Evolutionary conservation across 768 basidiomycete species (phyloP), one percentile per base, ranked within the genome.

Genomic region (Leccinum barrowsii): DNA sequence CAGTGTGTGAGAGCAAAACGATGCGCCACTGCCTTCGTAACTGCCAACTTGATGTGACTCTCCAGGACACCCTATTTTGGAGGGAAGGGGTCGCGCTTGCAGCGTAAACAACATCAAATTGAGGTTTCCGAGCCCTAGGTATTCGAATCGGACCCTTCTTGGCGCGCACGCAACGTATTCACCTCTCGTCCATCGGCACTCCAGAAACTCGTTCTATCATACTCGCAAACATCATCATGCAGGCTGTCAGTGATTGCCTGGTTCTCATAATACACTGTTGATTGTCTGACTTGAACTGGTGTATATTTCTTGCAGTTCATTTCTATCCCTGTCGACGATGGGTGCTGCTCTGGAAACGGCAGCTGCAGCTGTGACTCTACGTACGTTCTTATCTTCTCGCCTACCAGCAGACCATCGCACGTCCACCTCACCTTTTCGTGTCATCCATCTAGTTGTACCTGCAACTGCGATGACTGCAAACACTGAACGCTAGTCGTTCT

Each of bases 401-500:
- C 30, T 30, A 30, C 10, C 10, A 30, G 3, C 26, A 10, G 22
- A 19, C 5, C 28, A 6, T 12, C 21, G 48, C 22, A 65, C 10
- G 12, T 30, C 0, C 24, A 11, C 1, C 11, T 13, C n/a, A 26
- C 7, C 7, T 17, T 28, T 50, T 12, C 30, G 8, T 22, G 15
- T 5, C 28, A 50, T 6, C 12, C 1, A 28, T 52, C 8, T 26
- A 67, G 65, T 7, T 67, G 66, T 28, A 19, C 28, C 30, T 67
- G 62, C 63, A 61, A 55, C 26, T 67, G 65, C 30, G 26, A 52
- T 46, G 62, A 59, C 51, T 67, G 65, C 65, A 64, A 61, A 58
- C 59, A 61, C 50, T 65, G 32, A 57, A 49, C 17, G 46, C 8
- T 37, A 3, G 15, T 7, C 15, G 13, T 15, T 26, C 26, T 26